Conservation (phyloP, 192 early-diverging fungal genomes). For the Gigaspora rosea region DNA sequence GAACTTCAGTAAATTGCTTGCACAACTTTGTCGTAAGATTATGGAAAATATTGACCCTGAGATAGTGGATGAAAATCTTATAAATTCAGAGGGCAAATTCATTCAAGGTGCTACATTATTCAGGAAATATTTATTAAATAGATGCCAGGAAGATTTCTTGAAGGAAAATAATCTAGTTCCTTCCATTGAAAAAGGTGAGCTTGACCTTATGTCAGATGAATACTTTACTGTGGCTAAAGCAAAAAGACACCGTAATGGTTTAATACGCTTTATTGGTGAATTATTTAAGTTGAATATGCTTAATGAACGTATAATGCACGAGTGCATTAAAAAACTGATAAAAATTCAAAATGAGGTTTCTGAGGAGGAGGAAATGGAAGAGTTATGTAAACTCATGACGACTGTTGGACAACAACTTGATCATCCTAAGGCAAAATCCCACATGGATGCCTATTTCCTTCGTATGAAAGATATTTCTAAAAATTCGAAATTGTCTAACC, state of each 20-base stretch:
- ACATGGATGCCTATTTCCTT: constrained; percentile 87
- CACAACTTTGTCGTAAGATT: constrained; percentile 79
- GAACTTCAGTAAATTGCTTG: constrained; percentile 89
- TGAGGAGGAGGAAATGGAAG: constrained; percentile 95
- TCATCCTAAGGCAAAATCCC: constrained; percentile 53
- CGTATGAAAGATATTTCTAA: constrained; percentile 76
- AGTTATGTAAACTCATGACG: constrained; percentile 85
- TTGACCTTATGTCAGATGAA: constrained; percentile 73
- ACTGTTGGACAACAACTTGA: constrained; percentile 88
- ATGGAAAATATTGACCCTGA: constrained; percentile 63
- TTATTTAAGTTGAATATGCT: constrained; percentile 90
- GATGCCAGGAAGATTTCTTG: constrained; percentile 96
- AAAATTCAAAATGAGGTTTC: constrained; percentile 62
- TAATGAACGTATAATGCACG: constrained; percentile 93
- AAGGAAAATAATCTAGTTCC: constrained; percentile 73
- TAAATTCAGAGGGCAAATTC: constrained; percentile 55
- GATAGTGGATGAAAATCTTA: constrained; percentile 63
- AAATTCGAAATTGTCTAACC: constrained; percentile 69
- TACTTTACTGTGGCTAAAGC: constrained; percentile 86
- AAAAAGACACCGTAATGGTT: constrained; percentile 92
- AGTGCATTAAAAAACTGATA: constrained; percentile 84
- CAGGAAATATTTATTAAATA: constrained; percentile 88
- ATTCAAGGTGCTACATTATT: constrained; percentile 69
- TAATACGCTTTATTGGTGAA: constrained; percentile 94
- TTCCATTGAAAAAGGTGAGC: constrained; percentile 58